phyloP scores from a whole-genome alignment of 345 rosid species.

The Syzygium oleosum region DNA sequence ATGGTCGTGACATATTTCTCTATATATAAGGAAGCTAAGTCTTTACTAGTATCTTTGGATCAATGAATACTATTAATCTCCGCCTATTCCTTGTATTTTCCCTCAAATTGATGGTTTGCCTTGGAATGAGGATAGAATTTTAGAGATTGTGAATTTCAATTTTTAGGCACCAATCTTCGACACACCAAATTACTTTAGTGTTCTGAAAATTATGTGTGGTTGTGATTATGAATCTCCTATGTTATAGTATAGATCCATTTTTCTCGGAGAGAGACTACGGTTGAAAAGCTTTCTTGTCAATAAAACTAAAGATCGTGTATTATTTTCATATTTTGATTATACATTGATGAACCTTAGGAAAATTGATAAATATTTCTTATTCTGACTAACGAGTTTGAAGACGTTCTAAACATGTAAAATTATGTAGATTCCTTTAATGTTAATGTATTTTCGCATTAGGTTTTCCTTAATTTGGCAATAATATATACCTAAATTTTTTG shows the following conservation, averaged over 20 bases:
- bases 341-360: background rate
- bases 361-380: background rate
- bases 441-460: background rate
- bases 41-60: rapidly evolving
- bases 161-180: background rate
- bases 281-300: background rate
- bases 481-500: background rate
- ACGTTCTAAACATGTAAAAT: background rate
- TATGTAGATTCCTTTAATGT: background rate
- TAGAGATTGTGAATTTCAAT: background rate
- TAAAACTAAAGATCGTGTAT: background rate
- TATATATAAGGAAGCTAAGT: background rate
- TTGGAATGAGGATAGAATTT: background rate
- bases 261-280: too few relatives aligned
- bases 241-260: too few relatives aligned
- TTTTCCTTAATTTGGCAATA: background rate
- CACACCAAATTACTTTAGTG: background rate
- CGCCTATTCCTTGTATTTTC: rapidly evolving
- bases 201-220: background rate
- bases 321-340: background rate
- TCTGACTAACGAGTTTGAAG: background rate
- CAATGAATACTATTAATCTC: background rate
- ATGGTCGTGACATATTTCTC: background rate
- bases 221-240: too few relatives aligned
- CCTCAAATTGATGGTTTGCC: background rate